Evolutionary conservation across 306 rosid species (phyloP).

Genomic region (Sechiopsis laciniata): DNA sequence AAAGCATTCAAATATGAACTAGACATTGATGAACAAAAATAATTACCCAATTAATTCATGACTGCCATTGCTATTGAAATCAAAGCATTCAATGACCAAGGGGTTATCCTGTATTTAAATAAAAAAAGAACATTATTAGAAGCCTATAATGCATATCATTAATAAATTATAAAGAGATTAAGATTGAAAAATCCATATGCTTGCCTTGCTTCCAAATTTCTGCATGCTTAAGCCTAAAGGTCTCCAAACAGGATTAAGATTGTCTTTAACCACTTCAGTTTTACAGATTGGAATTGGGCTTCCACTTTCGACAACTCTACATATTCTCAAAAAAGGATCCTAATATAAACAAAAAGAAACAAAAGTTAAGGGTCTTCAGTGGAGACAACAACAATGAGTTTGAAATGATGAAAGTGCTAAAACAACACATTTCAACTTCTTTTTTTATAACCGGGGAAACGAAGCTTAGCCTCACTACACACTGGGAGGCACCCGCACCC

Average conservation of each 20-base stretch:
- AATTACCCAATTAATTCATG: slow-evolving; percentile 74
- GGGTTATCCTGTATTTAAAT: slow-evolving; percentile 58
- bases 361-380: background rate
- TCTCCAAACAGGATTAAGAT: slow-evolving; percentile 77
- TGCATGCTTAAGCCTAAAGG: slow-evolving; percentile 50
- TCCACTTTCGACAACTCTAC: slow-evolving; percentile 72
- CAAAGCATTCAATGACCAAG: slow-evolving; percentile 74
- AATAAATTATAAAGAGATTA: background rate
- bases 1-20: slow-evolving; percentile 54
- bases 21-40: slow-evolving; percentile 18
- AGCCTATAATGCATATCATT: background rate
- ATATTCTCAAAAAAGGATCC: slow-evolving; percentile 84
- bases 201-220: slow-evolving; percentile 76
- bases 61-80: slow-evolving; percentile 71
- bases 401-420: background rate
- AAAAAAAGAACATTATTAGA: background rate
- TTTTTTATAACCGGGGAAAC: no score
- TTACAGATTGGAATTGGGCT: slow-evolving; percentile 75
- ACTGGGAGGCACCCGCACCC: no score
- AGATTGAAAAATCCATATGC: slow-evolving; percentile 3
- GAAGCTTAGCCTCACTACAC: no score
- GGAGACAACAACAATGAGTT: background rate
- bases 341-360: slow-evolving; percentile 15
- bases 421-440: no score
- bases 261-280: slow-evolving; percentile 68